Evolutionary conservation across 306 rosid genomes (phyloP), one percentile per base, ranked within the genome.

Genomic region (Cicer judaicum): DNA sequence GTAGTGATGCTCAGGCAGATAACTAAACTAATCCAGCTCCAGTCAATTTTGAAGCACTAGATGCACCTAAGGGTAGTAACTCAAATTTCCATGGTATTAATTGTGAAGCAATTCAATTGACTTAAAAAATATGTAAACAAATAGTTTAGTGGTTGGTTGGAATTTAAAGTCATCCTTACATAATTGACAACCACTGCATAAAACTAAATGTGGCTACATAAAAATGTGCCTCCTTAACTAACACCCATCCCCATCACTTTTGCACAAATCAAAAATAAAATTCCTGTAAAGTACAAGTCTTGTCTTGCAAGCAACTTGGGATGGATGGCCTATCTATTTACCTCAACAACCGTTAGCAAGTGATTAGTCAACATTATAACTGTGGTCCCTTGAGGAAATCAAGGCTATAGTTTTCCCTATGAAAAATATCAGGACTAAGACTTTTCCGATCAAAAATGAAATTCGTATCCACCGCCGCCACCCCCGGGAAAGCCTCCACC

Each of bases 401-500:
- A 76, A 78, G 36, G 40, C 39, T 78, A 41, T 70, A 61, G 67
- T 66, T 78, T 50, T 46, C 49, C 36, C 67, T 43, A 78, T 52
- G 48, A 53, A 74, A 68, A 63, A 10, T 46, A 41, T 56, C 11
- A 24, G 69, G 64, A 47, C 18, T 7, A 21, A n/a, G 41, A 44
- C 81, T 75, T 61, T 70, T 40, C 66, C 43, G 50, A 70, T 75
- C 75, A 93, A 86, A 90, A 93, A 68, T 93, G 83, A 78, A 90
- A 93, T 36, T 90, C 98, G 47, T 74, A 90, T 1, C 96, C 96
- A 0, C 84, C 89, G 65, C 90, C 91, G 0, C 95, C 92, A 5
- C 89, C 92, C 10, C 88, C 95, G 1, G 89, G 92, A 74, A 86
- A 90, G 8, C 89, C 95, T 15, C 96, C 92, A 1, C 87, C 89